Percentiles rank a stretch among this genome's conserved stretches.
phyloP scores from a whole-genome alignment of 2,329 filamentous ascomycete genomes.

The Colletotrichum liriopes region DNA sequence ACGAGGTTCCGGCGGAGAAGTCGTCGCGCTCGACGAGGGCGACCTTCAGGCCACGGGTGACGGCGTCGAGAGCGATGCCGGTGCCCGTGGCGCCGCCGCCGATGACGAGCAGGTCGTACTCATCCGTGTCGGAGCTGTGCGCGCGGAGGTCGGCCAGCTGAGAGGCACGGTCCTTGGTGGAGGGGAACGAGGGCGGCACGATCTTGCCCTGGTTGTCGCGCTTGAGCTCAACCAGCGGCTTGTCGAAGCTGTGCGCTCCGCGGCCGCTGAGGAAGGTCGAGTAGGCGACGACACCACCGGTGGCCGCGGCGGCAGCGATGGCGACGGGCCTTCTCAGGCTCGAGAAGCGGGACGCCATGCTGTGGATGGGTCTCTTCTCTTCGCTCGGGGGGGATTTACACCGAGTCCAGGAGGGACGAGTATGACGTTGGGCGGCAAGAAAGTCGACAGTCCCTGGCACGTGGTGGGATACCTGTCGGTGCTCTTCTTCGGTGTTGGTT shows the following conservation, averaged over 20 bases:
- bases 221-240: slow-evolving; percentile 53
- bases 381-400: slow-evolving; percentile 10
- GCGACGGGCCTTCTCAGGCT: slow-evolving; percentile 55
- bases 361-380: slow-evolving; percentile 7
- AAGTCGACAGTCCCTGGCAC: neutral
- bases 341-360: slow-evolving; percentile 55
- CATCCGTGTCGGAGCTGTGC: slow-evolving; percentile 60
- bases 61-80: slow-evolving; percentile 86
- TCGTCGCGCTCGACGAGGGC: slow-evolving; percentile 88
- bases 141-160: slow-evolving; percentile 59
- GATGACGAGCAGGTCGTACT: slow-evolving; percentile 85
- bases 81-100: slow-evolving; percentile 85
- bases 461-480: slow-evolving; percentile 6
- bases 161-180: slow-evolving; percentile 53
- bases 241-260: slow-evolving; percentile 51
- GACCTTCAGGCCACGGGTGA: slow-evolving; percentile 84
- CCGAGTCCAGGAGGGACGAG: slow-evolving; percentile 21
- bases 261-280: slow-evolving; percentile 47
- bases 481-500: neutral
- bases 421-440: neutral
- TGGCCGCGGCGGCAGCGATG: slow-evolving; percentile 47
- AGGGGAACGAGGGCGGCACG: slow-evolving; percentile 55
- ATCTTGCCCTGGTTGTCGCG: slow-evolving; percentile 56
- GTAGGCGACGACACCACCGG: slow-evolving; percentile 52
- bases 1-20: slow-evolving; percentile 86